Conservation (phyloP, 345 rosid species). For the Bruguiera sexangula region DNA sequence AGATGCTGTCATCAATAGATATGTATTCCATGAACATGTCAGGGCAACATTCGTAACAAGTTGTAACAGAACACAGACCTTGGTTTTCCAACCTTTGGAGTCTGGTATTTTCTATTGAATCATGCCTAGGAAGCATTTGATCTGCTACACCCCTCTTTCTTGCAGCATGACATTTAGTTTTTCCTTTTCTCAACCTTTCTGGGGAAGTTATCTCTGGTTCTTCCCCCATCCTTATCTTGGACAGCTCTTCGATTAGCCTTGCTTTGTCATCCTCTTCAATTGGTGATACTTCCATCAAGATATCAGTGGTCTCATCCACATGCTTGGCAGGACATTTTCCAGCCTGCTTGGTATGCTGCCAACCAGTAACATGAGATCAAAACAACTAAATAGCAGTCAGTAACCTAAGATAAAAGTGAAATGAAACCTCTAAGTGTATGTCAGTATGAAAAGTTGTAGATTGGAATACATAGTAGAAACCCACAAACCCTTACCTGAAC, state of each 20-base stretch:
- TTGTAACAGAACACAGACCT: conserved; percentile 27
- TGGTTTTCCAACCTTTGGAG: conserved; percentile 18
- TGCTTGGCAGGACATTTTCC: conserved; percentile 31
- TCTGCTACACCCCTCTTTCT: conserved; percentile 23
- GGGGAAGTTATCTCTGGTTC: conserved; percentile 31
- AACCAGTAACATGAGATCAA: conserved; percentile 19
- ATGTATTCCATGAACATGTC: not conserved
- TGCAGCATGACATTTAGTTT: conserved; percentile 15
- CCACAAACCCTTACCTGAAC: conserved; percentile 41
- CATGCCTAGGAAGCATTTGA: conserved; percentile 9
- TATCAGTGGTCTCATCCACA: conserved; percentile 27
- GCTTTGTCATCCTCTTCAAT: conserved; percentile 51
- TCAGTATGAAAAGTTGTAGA: not conserved
- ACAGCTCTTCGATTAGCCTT: conserved; percentile 64
- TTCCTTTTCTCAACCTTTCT: conserved; percentile 23
- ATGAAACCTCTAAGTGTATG: conserved; percentile 2
- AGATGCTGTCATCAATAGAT: not conserved
- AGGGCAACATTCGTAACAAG: not conserved
- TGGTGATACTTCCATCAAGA: conserved; percentile 32
- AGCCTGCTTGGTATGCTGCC: conserved; percentile 46
- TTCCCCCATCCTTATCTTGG: conserved; percentile 71
- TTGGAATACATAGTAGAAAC: conserved; percentile 9
- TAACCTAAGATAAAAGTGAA: not conserved
- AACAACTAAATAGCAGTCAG: conserved; percentile 8
- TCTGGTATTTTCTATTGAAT: conserved; percentile 16